A percentile compares a stretch with the other conserved stretches of the same genome.
Conservation (phyloP, 2,329 filamentous ascomycete species). For the Ceratocystis huliohia region DNA sequence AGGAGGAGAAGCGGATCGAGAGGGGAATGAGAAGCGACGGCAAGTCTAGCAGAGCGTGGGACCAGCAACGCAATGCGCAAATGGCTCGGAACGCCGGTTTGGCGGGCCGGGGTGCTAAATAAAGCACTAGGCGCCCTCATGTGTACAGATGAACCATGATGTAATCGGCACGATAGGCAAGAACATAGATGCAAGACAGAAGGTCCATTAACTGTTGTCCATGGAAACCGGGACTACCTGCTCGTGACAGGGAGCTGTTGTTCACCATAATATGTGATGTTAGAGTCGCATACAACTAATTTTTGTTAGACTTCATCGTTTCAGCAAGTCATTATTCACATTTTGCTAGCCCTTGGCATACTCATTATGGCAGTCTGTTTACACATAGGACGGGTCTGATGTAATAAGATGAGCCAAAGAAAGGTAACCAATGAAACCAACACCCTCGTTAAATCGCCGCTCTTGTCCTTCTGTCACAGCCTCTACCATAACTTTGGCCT, state of each 20-base stretch:
- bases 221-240: not conserved
- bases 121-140: slow-evolving; percentile 20
- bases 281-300: not conserved
- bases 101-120: slow-evolving; percentile 45
- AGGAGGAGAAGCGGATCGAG: slow-evolving; percentile 49
- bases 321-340: not conserved
- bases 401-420: not conserved
- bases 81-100: slow-evolving; percentile 41
- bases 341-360: not conserved
- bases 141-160: no score
- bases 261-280: not conserved
- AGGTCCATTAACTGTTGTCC: not conserved
- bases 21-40: slow-evolving; percentile 42
- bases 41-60: slow-evolving; percentile 44
- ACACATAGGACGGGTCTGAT: not conserved
- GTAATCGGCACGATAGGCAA: no score
- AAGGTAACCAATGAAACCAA: not conserved
- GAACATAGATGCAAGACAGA: no score
- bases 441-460: no score
- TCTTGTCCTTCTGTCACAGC: not conserved
- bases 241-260: no score
- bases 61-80: slow-evolving; percentile 44
- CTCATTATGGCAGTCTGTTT: not conserved
- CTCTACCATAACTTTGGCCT: not conserved
- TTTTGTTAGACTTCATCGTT: not conserved